phyloP scores from a whole-genome alignment of 208 protist genomes.

The Acanthamoeba healyi region DNA sequence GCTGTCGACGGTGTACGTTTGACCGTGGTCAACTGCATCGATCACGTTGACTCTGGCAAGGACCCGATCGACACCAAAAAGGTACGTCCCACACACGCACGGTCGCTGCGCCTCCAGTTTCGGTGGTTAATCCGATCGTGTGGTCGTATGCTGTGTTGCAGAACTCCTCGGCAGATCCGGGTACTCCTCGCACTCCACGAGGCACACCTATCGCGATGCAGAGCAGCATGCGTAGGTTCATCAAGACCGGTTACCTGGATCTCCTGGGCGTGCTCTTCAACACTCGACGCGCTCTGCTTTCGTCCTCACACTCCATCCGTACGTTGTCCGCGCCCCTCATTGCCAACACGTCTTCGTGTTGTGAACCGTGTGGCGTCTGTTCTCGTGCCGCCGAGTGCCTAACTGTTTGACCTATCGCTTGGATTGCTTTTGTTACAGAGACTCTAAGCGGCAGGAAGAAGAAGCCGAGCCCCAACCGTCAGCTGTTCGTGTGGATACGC shows the following conservation, averaged over 20 bases:
- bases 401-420: too few relatives aligned
- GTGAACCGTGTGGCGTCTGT: background rate
- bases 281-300: slow-evolving; percentile 5
- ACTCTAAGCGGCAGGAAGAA: background rate
- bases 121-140: too few relatives aligned
- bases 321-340: background rate
- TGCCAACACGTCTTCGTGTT: background rate
- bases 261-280: slow-evolving; percentile 57
- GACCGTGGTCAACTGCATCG: slow-evolving; percentile 50
- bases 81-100: background rate
- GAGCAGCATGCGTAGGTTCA: slow-evolving; percentile 15
- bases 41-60: background rate
- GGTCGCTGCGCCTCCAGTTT: too few relatives aligned
- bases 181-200: background rate
- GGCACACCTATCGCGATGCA: slow-evolving; percentile 5
- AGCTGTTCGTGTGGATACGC: slow-evolving; percentile 41
- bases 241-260: slow-evolving; percentile 35
- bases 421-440: background rate
- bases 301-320: background rate
- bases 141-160: too few relatives aligned
- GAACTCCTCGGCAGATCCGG: background rate
- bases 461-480: background rate
- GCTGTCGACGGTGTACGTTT: background rate
- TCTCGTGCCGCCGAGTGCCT: background rate
- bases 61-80: background rate